Base-by-base conservation (phyloP, 176 grass and related monocot species). In the Avena atlantica region DNA sequence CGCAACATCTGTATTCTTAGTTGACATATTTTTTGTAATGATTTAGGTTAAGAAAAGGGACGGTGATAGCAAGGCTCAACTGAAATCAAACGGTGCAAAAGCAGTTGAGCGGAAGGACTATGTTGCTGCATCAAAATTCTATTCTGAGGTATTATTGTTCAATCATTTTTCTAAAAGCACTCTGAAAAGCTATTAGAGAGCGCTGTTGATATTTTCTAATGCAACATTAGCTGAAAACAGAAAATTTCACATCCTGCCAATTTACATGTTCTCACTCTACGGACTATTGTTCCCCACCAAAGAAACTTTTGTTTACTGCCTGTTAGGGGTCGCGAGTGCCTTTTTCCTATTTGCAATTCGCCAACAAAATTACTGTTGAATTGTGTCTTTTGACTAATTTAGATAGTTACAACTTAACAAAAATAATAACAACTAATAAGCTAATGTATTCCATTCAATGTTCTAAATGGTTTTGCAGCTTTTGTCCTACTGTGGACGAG, bases 21-120 rank as follows among this genome's bases (percentile, higher is more conserved):
- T 51, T 52, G 14, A 51, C 72, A 51, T 1, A 75, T 2, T 13
- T 75, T 51, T 29, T 27, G 13, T 27, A 51, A 75, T 52, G 12
- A 75, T 75, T 75, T 29, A 75, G 45, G 72, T 75, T 29, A 75
- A 75, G 47, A 16, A 6, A 51, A 2, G 6, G 51, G 72, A 52
- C 12, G 3, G 15, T 75, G 47, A 3, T 75, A 51, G 72, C 12
- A 51, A 51, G 24, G 72, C 21, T 52, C 13, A 12, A 52, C 23
- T 52, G 47, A 75, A 75, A 75, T 75, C 47, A 75, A 75, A 50
- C 0, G 72, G 21, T 52, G 72, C 72, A 75, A 75, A 52, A 52
- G 21, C 72, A 51, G 72, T 50, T 51, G 6, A 51, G 47, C 13
- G 1, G 72, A 75, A 75, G 21, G 24, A 75, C 47, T 51, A 51